A percentile compares a stretch with the other conserved stretches of the same genome.
Conservation (phyloP, 176 grass and related monocot genomes). For the Chrysopogon serrulatus region DNA sequence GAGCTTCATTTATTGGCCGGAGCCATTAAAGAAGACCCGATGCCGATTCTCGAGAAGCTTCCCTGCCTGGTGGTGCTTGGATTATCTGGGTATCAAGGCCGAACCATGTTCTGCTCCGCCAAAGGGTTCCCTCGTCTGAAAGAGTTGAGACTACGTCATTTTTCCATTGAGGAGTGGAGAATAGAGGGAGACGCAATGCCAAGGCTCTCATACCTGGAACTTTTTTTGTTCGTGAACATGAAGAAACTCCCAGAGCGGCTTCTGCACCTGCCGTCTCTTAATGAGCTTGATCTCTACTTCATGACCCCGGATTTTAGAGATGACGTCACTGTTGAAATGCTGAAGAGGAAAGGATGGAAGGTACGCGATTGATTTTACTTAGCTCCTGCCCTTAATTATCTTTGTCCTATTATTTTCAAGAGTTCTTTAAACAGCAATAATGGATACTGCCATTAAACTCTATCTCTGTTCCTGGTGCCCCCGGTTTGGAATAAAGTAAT, state of each 20-base stretch:
- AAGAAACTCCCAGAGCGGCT: neutral
- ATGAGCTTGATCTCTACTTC: fast-evolving
- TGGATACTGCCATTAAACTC: neutral
- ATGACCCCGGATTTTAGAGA: neutral
- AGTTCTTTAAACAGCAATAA: neutral
- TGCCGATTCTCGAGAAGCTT: constrained; percentile 29
- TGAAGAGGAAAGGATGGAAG: neutral
- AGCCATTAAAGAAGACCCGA: neutral
- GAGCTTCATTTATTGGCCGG: neutral
- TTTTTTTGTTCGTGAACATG: neutral
- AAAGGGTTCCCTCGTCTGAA: neutral
- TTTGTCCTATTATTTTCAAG: neutral
- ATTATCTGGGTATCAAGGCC: neutral
- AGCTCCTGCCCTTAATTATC: neutral
- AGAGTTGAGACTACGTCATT: neutral
- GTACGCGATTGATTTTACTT: neutral
- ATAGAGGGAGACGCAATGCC: neutral
- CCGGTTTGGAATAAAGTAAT: too few relatives aligned
- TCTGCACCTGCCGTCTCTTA: neutral
- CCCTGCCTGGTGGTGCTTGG: neutral
- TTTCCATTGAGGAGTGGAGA: neutral
- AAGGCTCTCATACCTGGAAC: neutral
- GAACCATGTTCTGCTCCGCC: neutral
- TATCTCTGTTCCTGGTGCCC: too few relatives aligned
- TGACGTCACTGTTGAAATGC: neutral